Conservation (phyloP, 192 early-diverging fungal species). For the Backusella circina region DNA sequence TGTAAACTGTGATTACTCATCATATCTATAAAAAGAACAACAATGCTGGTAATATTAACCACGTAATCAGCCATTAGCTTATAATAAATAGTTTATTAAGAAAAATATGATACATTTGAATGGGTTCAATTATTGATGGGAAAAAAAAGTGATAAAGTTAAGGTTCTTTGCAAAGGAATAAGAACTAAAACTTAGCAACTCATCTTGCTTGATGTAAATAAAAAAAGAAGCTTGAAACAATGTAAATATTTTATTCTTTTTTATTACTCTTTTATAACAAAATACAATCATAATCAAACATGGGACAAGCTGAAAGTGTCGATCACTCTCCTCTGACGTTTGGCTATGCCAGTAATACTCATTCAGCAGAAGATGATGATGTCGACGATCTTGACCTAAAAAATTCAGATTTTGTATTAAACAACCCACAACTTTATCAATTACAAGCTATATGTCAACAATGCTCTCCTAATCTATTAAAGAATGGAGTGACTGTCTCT, state of each 20-base stretch:
- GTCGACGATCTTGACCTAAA: not conserved
- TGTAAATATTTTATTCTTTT: not conserved
- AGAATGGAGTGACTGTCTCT: not conserved
- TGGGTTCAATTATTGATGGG: not conserved
- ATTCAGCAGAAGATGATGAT: not conserved
- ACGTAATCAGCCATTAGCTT: too few species aligned
- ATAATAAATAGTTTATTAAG: too few species aligned
- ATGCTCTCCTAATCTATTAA: not conserved
- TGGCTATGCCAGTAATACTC: not conserved
- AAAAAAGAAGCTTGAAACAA: not conserved
- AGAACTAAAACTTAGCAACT: not conserved
- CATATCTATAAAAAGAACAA: not conserved
- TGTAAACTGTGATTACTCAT: not conserved
- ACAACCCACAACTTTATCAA: slow-evolving; percentile 3
- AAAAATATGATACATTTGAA: not conserved
- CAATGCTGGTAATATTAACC: not conserved
- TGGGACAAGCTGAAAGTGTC: slow-evolving; percentile 5
- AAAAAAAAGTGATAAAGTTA: not conserved
- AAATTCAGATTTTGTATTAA: not conserved
- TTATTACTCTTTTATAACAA: not conserved
- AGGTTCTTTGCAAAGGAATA: not conserved
- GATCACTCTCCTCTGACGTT: slow-evolving; percentile 4
- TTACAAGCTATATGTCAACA: not conserved
- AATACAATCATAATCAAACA: not conserved
- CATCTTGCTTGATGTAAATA: not conserved